These are phyloP conservation scores for Wickerhamiella slavikovae DNA, from an alignment of 805 yeast species.

Conservation along the genomic window DNA sequence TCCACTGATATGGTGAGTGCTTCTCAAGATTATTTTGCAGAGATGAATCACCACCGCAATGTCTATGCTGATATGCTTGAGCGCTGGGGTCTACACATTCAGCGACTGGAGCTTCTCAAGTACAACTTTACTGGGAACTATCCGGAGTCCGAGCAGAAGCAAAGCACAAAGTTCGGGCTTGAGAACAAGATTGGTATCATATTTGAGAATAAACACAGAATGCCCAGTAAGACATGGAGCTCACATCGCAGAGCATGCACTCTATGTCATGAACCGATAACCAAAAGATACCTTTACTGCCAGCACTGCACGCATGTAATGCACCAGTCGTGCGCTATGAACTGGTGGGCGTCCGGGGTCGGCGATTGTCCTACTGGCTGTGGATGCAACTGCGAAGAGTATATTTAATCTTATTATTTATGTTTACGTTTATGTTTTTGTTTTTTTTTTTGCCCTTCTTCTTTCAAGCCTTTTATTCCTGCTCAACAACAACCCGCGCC, in stretches of 20 bases:
- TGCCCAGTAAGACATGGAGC: not conserved
- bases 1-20: not conserved
- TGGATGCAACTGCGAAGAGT: slow-evolving; percentile 41
- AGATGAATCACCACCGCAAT: slow-evolving; percentile 19
- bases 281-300: slow-evolving; percentile 45
- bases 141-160: not conserved
- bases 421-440: not conserved
- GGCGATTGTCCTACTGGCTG: slow-evolving; percentile 69
- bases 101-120: slow-evolving; percentile 59
- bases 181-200: not conserved
- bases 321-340: slow-evolving; percentile 58
- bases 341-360: slow-evolving; percentile 53
- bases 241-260: slow-evolving; percentile 28
- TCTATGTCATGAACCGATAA: slow-evolving; percentile 41
- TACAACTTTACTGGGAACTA: slow-evolving; percentile 15
- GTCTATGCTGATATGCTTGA: slow-evolving; percentile 62
- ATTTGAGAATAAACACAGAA: not conserved
- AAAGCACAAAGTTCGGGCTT: not conserved
- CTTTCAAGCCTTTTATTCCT: not conserved
- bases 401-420: not conserved
- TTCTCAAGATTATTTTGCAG: not conserved
- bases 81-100: slow-evolving; percentile 69
- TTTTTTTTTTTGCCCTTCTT: slow-evolving; percentile 1
- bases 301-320: slow-evolving; percentile 55
- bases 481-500: slow-evolving; percentile 11